Evolutionary conservation across 768 basidiomycete species (phyloP), one percentile per base, ranked within the genome.

Genomic region (Fistulinella prunicolor): DNA sequence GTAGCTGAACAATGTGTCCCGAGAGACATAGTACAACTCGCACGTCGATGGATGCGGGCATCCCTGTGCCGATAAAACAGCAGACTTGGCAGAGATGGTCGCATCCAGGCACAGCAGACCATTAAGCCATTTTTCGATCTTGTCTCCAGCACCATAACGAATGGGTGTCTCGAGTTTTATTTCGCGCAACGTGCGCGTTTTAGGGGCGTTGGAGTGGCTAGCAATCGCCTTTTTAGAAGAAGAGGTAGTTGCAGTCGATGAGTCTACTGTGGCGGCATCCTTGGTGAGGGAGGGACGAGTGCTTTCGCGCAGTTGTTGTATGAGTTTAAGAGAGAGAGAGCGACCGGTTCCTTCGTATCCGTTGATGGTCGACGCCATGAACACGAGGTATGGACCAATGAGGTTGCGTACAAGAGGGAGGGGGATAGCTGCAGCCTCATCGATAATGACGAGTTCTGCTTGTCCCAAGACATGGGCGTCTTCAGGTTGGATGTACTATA

Each of bases 271-370:
- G 3, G 64, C 56, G 0, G 64, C 55, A 49, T 86, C 81, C 63
- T 89, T 88, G 16, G 83, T 75, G 35, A 92, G 72, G 2, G 88
- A 85, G 0, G 91, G 84, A 3, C 89, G 79, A 0, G 90, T 89
- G 66, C 83, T 86, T 65, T 98, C 96, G 30, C 96, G 87, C 4
- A 98, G 82, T 66, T 96, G 94, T 67, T 98, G 90, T 55, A 99
- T 88, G 48, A 99, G 87, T 69, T 99, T 99, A 51, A 99, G 85
- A 39, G 94, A 96, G 40, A 99, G 82, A 1, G 94, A 97, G 22
- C 96, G 89, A n/a, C 96, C 96, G 0, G 96, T 98, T 22, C 96
- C 96, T 77, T 98, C 96, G 68, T 99, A 99, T 34, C 96, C 96
- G 65, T 97, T 98, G 71, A 99, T 94, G 1, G 96, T 99, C n/a